Base-by-base conservation (phyloP, 2,329 filamentous ascomycete species). In the Intubia oerlemansii region DNA sequence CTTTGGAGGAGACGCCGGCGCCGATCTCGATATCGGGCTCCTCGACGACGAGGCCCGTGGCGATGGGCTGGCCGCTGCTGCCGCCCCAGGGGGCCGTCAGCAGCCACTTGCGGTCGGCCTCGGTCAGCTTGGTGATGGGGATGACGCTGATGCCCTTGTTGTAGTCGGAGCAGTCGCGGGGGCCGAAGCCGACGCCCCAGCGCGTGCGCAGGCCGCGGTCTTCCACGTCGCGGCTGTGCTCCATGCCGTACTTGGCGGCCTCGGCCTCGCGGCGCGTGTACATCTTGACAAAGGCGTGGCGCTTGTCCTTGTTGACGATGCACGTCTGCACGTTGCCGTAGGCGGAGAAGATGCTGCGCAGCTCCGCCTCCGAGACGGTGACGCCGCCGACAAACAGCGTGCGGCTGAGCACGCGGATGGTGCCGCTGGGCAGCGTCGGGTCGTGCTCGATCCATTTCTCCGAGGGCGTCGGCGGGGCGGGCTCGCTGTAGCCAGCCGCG, bases 231-330 rank as follows among this genome's bases (percentile, higher is more conserved):
- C 76, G 69, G 35, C 70, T 67, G 29, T 70, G 71, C 48, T 93
- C 84, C 71, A 95, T 92, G 29, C 72, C 79, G 21, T 76, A 67
- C 47, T 90, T 90, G 28, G 88, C 88, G 36, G 50, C 57, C 34
- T 91, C 64, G 10, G 88, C 85, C 49, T 92, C 81, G 36, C 69
- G 63, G 21, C 90, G 80, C 37, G 69, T 88, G 39, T 88, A 66
- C 88, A 98, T 98, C 55, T 98, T 98, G 44, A 98, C 85, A 48
- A 98, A 98, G 5, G 88, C 88, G 50, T 98, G 88, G 12, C 88
- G 78, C 55, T 95, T 98, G 45, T 98, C 88, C 44, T 81, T 77
- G 54, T 98, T 95, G 39, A 93, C 84, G 39, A 98, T 98, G 52
- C 85, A 95, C 2, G 85, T 93, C 51, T 98, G 88, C 4, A 98